These are phyloP conservation scores for Calvatia gigantea DNA, from an alignment of 768 basidiomycete species.

Conservation along the genomic window DNA sequence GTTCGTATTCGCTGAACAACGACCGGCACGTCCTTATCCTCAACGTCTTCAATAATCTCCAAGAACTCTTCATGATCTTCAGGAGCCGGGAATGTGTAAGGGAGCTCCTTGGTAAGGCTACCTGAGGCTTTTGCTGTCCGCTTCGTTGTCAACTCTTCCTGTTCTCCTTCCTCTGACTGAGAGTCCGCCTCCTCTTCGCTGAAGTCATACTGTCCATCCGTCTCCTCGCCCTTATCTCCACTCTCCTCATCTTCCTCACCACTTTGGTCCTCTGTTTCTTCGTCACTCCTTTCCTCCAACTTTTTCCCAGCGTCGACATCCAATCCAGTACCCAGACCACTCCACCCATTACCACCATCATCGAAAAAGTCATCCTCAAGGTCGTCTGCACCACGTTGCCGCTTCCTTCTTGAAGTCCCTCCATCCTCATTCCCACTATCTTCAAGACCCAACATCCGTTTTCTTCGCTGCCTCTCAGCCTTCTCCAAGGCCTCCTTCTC, in stretches of 20 bases:
- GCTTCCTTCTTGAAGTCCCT: slow-evolving; percentile 35
- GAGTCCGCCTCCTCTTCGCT: slow-evolving; percentile 33
- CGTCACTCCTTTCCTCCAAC: slow-evolving; percentile 30
- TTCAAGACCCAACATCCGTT: slow-evolving; percentile 84
- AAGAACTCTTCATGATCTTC: slow-evolving; percentile 84
- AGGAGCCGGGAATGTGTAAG: slow-evolving; percentile 92
- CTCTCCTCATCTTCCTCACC: slow-evolving; percentile 35
- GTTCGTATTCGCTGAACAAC: slow-evolving; percentile 90
- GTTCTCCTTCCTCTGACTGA: slow-evolving; percentile 41
- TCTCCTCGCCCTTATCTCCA: slow-evolving; percentile 35
- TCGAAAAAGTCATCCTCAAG: slow-evolving; percentile 82
- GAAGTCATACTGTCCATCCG: slow-evolving; percentile 26
- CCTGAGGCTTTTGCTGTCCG: slow-evolving; percentile 27
- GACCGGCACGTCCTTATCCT: slow-evolving; percentile 68
- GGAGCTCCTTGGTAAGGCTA: slow-evolving; percentile 60
- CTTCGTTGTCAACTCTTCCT: slow-evolving; percentile 34
- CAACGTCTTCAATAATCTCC: slow-evolving; percentile 69
- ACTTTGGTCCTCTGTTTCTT: slow-evolving; percentile 31
- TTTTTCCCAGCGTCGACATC: slow-evolving; percentile 26
- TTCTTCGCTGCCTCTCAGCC: slow-evolving; percentile 72
- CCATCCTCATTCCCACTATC: slow-evolving; percentile 64
- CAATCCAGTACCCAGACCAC: slow-evolving; percentile 39
- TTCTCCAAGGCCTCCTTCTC: slow-evolving; percentile 84
- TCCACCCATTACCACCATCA: slow-evolving; percentile 40
- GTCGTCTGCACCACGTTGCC: slow-evolving; percentile 76